phyloP scores from a whole-genome alignment of 306 rosid genomes.

The Cucumis melo region DNA sequence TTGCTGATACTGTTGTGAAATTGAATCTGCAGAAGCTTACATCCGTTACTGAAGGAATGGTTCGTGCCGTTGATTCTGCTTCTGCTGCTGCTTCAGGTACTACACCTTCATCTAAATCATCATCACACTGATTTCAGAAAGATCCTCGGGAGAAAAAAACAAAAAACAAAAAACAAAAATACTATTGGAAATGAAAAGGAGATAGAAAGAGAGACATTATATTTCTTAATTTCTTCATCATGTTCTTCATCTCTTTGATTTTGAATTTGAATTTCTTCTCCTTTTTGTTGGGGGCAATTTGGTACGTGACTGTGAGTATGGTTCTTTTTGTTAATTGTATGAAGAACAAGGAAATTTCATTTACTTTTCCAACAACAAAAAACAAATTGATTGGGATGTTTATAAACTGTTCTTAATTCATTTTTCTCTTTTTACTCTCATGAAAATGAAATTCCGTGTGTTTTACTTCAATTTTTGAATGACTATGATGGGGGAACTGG shows the following conservation, averaged over 20 bases:
- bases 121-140: constrained; percentile 6
- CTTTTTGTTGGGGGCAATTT: not conserved
- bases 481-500: not conserved
- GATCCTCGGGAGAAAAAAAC: not conserved
- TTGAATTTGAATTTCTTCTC: not conserved
- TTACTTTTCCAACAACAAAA: not conserved
- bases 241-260: not conserved
- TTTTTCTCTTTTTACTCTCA: not conserved
- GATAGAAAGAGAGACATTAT: not conserved
- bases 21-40: constrained; percentile 94
- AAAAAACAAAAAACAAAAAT: not conserved
- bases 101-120: constrained; percentile 8
- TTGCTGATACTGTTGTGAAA: constrained; percentile 83
- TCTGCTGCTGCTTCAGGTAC: constrained; percentile 12
- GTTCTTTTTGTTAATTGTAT: not conserved
- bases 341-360: not conserved
- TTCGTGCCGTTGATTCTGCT: constrained; percentile 23
- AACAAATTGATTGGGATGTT: not conserved
- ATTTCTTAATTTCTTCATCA: not conserved
- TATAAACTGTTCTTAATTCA: not conserved
- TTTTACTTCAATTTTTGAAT: not conserved
- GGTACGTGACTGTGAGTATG: not conserved
- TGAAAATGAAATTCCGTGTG: not conserved
- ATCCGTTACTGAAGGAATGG: constrained; percentile 57
- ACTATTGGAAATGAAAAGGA: not conserved